Conservation (phyloP, 192 early-diverging fungal species). For the Haplosporangium gracile region DNA sequence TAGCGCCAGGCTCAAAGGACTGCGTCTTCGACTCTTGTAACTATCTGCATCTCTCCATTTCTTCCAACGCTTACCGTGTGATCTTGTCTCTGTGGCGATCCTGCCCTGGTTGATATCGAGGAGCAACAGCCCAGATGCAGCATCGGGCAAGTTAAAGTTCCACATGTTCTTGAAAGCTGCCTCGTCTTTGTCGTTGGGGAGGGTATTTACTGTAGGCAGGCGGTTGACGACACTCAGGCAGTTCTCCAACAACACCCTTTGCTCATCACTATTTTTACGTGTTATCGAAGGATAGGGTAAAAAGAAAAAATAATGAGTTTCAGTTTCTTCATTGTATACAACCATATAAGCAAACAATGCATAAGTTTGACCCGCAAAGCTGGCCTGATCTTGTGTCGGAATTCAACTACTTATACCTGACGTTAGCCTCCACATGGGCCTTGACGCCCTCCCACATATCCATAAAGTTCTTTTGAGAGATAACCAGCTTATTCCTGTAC, state of each 20-base stretch:
- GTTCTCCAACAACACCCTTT: slow-evolving; percentile 64
- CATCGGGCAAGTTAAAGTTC: slow-evolving; percentile 75
- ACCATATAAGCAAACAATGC: background rate
- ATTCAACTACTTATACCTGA: slow-evolving; percentile 55
- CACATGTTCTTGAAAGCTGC: slow-evolving; percentile 72
- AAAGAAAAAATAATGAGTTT: too few species aligned
- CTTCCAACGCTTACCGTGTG: slow-evolving; percentile 56
- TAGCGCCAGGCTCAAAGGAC: background rate
- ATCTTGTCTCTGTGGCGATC: slow-evolving; percentile 66
- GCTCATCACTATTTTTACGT: slow-evolving; percentile 55
- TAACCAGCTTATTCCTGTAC: slow-evolving; percentile 63
- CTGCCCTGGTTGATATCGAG: slow-evolving; percentile 65
- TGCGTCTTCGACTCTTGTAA: background rate
- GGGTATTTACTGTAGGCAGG: slow-evolving; percentile 53
- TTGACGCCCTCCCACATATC: slow-evolving; percentile 68
- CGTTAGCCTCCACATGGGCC: slow-evolving; percentile 63
- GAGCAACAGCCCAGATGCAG: slow-evolving; percentile 65
- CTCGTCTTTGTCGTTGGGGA: slow-evolving; percentile 63
- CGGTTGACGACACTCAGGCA: slow-evolving; percentile 67
- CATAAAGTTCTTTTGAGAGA: slow-evolving; percentile 65
- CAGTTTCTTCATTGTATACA: too few species aligned
- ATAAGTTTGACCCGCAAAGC: background rate
- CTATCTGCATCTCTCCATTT: background rate
- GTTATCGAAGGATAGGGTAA: too few species aligned
- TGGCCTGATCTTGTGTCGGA: background rate